Evolutionary conservation across 306 rosid species (phyloP).

Genomic region (Trifolium fragiferum): DNA sequence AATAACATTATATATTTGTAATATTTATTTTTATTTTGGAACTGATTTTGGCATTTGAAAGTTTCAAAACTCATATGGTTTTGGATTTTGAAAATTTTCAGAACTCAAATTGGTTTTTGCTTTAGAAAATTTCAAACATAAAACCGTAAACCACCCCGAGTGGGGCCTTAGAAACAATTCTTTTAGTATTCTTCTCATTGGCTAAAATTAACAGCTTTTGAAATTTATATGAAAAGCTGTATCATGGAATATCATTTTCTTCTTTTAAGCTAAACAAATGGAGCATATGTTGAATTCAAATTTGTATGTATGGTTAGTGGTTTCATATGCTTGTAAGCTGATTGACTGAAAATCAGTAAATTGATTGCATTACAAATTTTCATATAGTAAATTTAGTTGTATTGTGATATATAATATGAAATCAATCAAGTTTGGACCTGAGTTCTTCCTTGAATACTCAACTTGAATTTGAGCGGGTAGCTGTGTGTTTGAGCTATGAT

Average conservation of each 20-base stretch:
- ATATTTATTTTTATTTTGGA: too few relatives aligned
- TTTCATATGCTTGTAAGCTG: background rate
- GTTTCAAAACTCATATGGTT: too few relatives aligned
- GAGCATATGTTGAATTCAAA: constrained; percentile 6
- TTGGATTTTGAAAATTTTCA: too few relatives aligned
- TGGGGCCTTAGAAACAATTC: too few relatives aligned
- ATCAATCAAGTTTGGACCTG: constrained; percentile 3
- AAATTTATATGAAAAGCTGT: background rate
- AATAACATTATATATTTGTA: too few relatives aligned
- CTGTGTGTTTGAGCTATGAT: constrained; percentile 25
- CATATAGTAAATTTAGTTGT: constrained; percentile 1
- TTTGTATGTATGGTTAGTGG: background rate
- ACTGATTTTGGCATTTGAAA: too few relatives aligned
- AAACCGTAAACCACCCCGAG: too few relatives aligned
- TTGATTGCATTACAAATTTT: constrained; percentile 13
- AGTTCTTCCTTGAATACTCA: constrained; percentile 5
- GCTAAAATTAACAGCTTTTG: constrained; percentile 6
- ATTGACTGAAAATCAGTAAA: constrained; percentile 1
- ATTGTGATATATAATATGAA: background rate
- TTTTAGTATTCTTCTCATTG: background rate
- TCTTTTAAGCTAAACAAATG: background rate
- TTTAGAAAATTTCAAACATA: too few relatives aligned
- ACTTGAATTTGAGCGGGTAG: constrained; percentile 23
- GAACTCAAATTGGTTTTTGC: too few relatives aligned
- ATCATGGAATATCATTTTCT: background rate